These are phyloP conservation scores for Ammopiptanthus mongolicus DNA, from an alignment of 306 rosid species.

Conservation along the genomic window DNA sequence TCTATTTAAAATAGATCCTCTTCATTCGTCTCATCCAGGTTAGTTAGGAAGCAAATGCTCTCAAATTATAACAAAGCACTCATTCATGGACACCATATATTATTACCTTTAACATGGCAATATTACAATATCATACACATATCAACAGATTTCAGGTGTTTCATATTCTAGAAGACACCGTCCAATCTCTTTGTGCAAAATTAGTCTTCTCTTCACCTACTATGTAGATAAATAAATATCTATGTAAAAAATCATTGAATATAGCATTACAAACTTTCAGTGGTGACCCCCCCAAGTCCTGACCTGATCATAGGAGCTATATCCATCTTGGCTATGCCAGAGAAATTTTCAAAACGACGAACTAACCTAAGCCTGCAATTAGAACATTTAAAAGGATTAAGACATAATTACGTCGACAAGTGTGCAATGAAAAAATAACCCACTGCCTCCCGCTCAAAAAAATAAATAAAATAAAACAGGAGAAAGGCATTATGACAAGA, in stretches of 20 bases:
- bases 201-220: slow-evolving; percentile 5
- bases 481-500: not conserved
- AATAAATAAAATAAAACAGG: not conserved
- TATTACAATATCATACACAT: slow-evolving; percentile 24
- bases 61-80: slow-evolving; percentile 10
- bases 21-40: not conserved
- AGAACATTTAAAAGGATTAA: not conserved
- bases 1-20: not conserved
- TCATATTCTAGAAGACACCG: slow-evolving; percentile 10
- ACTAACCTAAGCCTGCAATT: slow-evolving; percentile 23
- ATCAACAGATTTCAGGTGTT: slow-evolving; percentile 23
- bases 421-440: not conserved
- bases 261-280: slow-evolving; percentile 36
- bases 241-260: not conserved
- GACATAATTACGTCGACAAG: not conserved
- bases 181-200: slow-evolving; percentile 13
- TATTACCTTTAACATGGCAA: slow-evolving; percentile 14
- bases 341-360: slow-evolving; percentile 15
- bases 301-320: slow-evolving; percentile 14
- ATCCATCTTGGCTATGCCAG: slow-evolving; percentile 24
- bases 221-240: not conserved
- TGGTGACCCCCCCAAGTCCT: not conserved
- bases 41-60: not conserved
- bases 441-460: not conserved
- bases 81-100: not conserved